These are phyloP conservation scores for Boletus sp. DNA, from an alignment of 768 basidiomycete genomes.

Conservation along the genomic window DNA sequence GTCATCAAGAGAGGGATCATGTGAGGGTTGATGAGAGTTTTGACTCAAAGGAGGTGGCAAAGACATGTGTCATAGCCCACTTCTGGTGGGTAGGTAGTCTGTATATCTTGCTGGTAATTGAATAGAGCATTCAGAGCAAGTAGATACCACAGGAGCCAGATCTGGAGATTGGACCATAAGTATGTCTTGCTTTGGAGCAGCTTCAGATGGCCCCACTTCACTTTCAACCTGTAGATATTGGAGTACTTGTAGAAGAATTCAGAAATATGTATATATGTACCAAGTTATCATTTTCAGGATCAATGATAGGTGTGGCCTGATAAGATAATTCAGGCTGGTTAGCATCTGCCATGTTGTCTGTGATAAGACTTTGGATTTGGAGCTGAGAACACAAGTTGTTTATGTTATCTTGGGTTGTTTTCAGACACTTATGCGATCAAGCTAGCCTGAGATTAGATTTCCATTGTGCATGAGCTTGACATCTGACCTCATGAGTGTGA, in stretches of 20 bases:
- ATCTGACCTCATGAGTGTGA: background rate
- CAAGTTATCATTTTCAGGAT: no score
- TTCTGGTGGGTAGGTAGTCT: background rate
- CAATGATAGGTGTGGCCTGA: no score
- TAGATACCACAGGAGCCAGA: background rate
- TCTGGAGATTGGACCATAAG: background rate
- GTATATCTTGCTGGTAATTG: background rate
- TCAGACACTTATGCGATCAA: no score
- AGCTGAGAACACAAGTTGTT: no score
- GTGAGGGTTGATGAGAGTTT: background rate
- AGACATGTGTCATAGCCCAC: background rate
- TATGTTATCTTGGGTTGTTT: no score
- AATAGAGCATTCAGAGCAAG: background rate
- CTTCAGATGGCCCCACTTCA: background rate
- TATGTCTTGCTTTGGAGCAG: background rate
- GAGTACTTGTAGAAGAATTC: no score
- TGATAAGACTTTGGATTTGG: no score
- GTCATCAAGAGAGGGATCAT: background rate
- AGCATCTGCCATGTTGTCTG: no score
- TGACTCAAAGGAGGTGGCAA: background rate
- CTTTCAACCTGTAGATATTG: no score
- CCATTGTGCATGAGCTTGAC: background rate
- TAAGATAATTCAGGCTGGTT: no score
- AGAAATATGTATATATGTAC: no score
- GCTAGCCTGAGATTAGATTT: background rate